Base-by-base conservation (phyloP, 768 basidiomycete species). In the Coprinellus micaceus region DNA sequence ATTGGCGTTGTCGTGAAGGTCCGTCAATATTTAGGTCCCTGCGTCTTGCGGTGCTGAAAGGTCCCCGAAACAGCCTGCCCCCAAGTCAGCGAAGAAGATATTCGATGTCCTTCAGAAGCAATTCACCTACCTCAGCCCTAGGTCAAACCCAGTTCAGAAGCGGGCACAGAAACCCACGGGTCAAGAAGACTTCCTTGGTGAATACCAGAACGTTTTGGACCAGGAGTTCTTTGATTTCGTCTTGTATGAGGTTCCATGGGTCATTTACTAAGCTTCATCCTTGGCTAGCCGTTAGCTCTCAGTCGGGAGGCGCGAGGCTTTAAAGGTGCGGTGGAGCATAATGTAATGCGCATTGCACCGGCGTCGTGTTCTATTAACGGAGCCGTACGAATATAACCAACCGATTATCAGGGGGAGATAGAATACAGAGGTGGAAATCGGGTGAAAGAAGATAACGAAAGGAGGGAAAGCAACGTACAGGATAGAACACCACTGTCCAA, bases 211-310 rank as follows among this genome's bases (percentile, higher is more conserved):
- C 12, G 74, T 99, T 36, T 82, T 99, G 79, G 97, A 99, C 66
- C 90, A 95, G 69, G 96, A 99, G 70, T 91, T 89, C 68, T 94
- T 89, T 68, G 93, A 96, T 71, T 99, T 98, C 65, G 92, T 98
- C 22, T 67, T 96, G 66, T 95, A 87, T 67, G 96, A 98, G 70
- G 82, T 99, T 52, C 93, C 92, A 29, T 94, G 90, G 89, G 89
- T 97, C 62, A 74, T 87, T 37, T 79, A 82, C 63, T 88, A 76
- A 76, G 47, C 44, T n/a, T n/a, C n/a, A n/a, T n/a, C n/a, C n/a
- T n/a, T n/a, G n/a, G n/a, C n/a, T n/a, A n/a, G n/a, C n/a, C n/a
- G n/a, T n/a, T n/a, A n/a, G n/a, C n/a, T n/a, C n/a, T n/a, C n/a
- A n/a, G n/a, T n/a, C n/a, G n/a, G n/a, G n/a, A n/a, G n/a, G n/a